phyloP scores from a whole-genome alignment of 2,329 filamentous ascomycete species.

The Colletotrichum truncatum region DNA sequence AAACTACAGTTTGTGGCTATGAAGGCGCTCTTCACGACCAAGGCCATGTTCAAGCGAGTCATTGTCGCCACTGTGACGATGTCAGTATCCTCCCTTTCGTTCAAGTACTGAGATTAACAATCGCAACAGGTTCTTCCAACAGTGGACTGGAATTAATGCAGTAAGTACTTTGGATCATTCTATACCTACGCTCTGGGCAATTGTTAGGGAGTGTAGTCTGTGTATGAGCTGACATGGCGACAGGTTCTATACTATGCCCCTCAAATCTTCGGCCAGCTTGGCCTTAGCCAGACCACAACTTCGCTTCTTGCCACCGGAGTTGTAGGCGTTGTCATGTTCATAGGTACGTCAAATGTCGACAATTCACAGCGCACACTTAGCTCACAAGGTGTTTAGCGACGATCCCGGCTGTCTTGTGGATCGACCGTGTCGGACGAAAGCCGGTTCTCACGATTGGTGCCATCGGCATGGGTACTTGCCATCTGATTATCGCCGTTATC shows the following conservation, averaged over 20 bases:
- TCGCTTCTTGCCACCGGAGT: constrained; percentile 76
- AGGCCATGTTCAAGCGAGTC: constrained; percentile 73
- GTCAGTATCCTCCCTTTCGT: too few relatives aligned
- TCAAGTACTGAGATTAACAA: too few relatives aligned
- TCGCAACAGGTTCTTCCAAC: constrained; percentile 34
- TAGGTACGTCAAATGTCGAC: constrained; percentile 38
- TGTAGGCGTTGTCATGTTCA: constrained; percentile 75
- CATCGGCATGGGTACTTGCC: constrained; percentile 74
- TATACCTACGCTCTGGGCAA: too few relatives aligned
- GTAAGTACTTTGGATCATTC: constrained; percentile 41
- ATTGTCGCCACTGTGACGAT: constrained; percentile 70
- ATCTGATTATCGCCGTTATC: constrained; percentile 77
- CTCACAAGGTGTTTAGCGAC: constrained; percentile 61
- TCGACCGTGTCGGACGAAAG: constrained; percentile 71
- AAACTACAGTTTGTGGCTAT: constrained; percentile 77
- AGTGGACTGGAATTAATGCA: constrained; percentile 59
- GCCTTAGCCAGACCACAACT: constrained; percentile 59
- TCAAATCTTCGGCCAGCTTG: constrained; percentile 74
- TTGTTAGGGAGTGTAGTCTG: too few relatives aligned
- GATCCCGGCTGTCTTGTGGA: constrained; percentile 72
- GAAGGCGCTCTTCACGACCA: constrained; percentile 69
- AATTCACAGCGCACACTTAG: not conserved
- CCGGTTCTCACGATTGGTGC: constrained; percentile 71
- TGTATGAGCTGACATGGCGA: not conserved
- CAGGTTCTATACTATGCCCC: constrained; percentile 72